A percentile compares a stretch with the other conserved stretches of the same genome.
Conservation (phyloP, 495 filamentous ascomycete species). For the Penicillium longicatenatum region DNA sequence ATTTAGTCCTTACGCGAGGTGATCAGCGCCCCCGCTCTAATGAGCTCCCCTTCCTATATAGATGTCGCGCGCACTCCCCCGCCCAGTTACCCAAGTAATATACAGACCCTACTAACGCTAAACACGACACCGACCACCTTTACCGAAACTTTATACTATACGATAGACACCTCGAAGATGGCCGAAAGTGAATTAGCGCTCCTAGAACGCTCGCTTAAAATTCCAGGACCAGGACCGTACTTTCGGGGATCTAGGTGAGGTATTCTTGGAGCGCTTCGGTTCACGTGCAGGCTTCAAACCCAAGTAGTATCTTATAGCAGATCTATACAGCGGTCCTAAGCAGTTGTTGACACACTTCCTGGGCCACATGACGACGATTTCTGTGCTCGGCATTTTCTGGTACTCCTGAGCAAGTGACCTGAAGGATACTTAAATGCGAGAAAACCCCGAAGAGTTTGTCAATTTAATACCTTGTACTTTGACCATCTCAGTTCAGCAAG, state of each 20-base stretch:
- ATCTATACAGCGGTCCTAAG: background rate
- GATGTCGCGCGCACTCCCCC: constrained; percentile 26
- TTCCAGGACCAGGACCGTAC: background rate
- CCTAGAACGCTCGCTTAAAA: background rate
- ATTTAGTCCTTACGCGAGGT: constrained; percentile 19
- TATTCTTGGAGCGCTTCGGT: background rate
- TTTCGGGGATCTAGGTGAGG: background rate
- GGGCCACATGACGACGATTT: background rate
- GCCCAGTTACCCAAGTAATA: constrained; percentile 22
- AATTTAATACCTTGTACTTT: background rate
- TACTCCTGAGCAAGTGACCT: background rate
- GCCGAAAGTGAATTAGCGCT: constrained; percentile 16
- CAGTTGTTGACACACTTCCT: background rate
- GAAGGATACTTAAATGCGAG: background rate
- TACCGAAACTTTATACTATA: constrained; percentile 27
- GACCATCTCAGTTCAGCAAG: background rate
- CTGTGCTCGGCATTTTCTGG: background rate
- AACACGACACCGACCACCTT: constrained; percentile 22
- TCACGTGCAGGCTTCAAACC: background rate
- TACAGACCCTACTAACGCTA: constrained; percentile 15
- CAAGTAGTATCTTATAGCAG: background rate
- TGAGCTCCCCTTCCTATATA: constrained; percentile 19
- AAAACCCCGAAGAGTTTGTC: constrained; percentile 3
- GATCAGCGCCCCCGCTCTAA: constrained; percentile 16
- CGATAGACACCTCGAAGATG: constrained; percentile 29